These are phyloP conservation scores for Paracamarosporium sp. DNA, from an alignment of 2,329 filamentous ascomycete species.

Conservation along the genomic window DNA sequence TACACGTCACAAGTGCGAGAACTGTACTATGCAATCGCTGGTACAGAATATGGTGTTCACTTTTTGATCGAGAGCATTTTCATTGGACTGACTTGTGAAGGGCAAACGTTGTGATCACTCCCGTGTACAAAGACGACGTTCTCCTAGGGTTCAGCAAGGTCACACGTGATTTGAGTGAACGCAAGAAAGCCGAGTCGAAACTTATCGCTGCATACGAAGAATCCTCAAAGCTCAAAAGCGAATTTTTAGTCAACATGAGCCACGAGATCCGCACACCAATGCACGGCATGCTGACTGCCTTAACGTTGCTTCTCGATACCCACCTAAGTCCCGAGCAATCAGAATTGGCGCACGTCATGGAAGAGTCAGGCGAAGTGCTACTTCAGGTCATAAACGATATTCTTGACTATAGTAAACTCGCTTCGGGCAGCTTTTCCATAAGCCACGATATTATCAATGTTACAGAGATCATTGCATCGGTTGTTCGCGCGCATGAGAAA, in stretches of 20 bases:
- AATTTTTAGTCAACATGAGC: constrained; percentile 69
- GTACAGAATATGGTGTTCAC: no score
- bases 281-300: constrained; percentile 50
- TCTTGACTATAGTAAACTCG: constrained; percentile 70
- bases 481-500: constrained; percentile 59
- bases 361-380: constrained; percentile 65
- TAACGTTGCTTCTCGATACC: constrained; percentile 59
- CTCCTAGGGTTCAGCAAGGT: constrained; percentile 67
- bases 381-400: constrained; percentile 71
- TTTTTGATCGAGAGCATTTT: no score
- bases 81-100: not conserved
- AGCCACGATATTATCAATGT: constrained; percentile 61
- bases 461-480: constrained; percentile 53
- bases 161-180: constrained; percentile 64
- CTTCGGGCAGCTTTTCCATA: constrained; percentile 65
- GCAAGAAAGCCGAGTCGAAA: constrained; percentile 61
- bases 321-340: constrained; percentile 60
- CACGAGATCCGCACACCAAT: constrained; percentile 71
- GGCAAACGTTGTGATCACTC: constrained; percentile 66
- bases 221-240: constrained; percentile 67
- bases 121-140: constrained; percentile 59
- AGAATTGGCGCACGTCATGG: constrained; percentile 64
- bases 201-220: constrained; percentile 66
- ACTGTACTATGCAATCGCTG: no score
- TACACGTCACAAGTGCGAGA: no score